Conservation (phyloP, 2,329 filamentous ascomycete species). For the Microsporum audouinii region DNA sequence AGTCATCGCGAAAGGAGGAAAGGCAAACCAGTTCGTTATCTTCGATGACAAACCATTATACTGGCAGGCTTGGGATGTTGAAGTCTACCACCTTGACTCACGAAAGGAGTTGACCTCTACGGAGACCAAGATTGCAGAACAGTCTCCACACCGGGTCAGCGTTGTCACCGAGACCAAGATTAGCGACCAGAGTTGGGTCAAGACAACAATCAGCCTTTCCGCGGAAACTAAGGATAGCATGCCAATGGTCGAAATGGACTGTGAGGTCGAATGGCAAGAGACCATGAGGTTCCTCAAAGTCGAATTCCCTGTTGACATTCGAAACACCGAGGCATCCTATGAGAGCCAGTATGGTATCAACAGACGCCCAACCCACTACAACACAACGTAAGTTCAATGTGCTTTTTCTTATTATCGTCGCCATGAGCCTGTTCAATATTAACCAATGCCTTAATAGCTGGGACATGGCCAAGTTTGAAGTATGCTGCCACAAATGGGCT, state of each 20-base stretch:
- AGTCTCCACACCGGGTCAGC: constrained; percentile 63
- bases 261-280: constrained; percentile 93
- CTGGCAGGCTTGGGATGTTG: constrained; percentile 97
- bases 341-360: constrained; percentile 91
- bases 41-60: constrained; percentile 96
- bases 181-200: constrained; percentile 74
- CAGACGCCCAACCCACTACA: constrained; percentile 88
- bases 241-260: constrained; percentile 64
- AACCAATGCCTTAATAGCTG: constrained; percentile 40
- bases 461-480: constrained; percentile 98
- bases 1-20: constrained; percentile 57
- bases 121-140: constrained; percentile 59
- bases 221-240: constrained; percentile 54
- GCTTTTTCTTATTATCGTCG: background rate
- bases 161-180: constrained; percentile 77
- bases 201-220: constrained; percentile 69
- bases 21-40: constrained; percentile 83
- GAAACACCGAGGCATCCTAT: constrained; percentile 85
- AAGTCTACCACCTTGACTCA: constrained; percentile 87
- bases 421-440: constrained; percentile 17
- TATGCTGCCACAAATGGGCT: constrained; percentile 90
- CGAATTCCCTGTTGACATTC: constrained; percentile 86
- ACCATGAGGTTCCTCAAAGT: constrained; percentile 98
- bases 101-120: constrained; percentile 61
- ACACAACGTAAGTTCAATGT: constrained; percentile 54